These are phyloP conservation scores for Backusella australiensis DNA, from an alignment of 192 early-diverging fungal genomes.

Conservation along the genomic window DNA sequence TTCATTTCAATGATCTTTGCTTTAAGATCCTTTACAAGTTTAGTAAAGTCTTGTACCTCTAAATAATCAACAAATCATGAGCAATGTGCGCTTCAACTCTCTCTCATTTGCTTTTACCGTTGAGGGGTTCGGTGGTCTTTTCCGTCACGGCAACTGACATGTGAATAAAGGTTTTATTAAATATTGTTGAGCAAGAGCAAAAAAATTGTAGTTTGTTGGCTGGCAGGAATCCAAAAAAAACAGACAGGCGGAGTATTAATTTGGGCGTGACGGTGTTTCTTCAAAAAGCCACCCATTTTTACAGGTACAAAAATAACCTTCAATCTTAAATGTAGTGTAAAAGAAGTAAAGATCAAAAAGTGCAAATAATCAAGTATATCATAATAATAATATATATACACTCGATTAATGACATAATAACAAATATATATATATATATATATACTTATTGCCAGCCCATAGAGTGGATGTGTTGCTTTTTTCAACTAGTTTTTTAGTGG, in stretches of 20 bases:
- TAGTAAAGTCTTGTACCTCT: conserved; percentile 28
- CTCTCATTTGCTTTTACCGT: background rate
- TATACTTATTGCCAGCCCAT: too few relatives aligned
- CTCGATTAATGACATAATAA: too few relatives aligned
- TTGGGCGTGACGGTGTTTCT: background rate
- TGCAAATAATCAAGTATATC: too few relatives aligned
- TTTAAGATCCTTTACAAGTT: conserved; percentile 41
- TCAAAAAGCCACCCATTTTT: background rate
- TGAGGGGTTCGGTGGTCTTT: background rate
- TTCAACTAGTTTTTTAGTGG: too few relatives aligned
- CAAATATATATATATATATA: too few relatives aligned
- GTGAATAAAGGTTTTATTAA: background rate
- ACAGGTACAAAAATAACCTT: background rate
- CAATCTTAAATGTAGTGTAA: too few relatives aligned
- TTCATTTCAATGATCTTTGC: conserved; percentile 44
- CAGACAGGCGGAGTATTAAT: background rate
- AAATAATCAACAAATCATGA: background rate
- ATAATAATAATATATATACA: too few relatives aligned
- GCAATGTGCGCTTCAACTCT: background rate
- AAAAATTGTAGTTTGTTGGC: background rate
- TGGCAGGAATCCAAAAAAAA: background rate
- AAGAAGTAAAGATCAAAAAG: too few relatives aligned
- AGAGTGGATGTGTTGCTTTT: too few relatives aligned
- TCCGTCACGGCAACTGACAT: background rate
- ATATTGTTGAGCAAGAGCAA: background rate